A percentile compares a stretch with the other conserved stretches of the same genome.
These are phyloP conservation scores for Carpinus fangiana DNA, from an alignment of 306 rosid genomes.

Conservation along the genomic window DNA sequence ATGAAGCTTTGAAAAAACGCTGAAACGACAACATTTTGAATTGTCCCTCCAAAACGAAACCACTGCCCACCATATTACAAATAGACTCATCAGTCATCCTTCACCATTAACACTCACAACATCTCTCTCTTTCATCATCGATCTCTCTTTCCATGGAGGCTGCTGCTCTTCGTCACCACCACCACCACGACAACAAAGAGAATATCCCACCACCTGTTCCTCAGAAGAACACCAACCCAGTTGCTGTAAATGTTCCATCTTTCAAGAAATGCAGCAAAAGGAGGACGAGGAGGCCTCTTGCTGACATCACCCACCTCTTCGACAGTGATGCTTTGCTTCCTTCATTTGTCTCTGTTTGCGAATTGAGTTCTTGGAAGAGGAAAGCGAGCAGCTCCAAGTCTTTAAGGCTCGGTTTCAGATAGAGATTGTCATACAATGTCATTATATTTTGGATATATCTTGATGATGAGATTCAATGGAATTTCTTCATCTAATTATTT, in stretches of 20 bases:
- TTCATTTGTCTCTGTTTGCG: slow-evolving; percentile 8
- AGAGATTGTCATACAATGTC: not conserved
- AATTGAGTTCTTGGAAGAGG: slow-evolving; percentile 12
- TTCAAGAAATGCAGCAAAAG: slow-evolving; percentile 17
- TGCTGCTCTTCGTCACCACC: not conserved
- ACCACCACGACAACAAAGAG: slow-evolving; percentile 24
- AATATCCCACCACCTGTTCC: slow-evolving; percentile 6
- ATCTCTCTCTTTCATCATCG: not conserved
- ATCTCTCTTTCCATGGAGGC: slow-evolving; percentile 6
- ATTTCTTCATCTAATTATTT: too few species aligned
- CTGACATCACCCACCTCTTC: slow-evolving; percentile 32
- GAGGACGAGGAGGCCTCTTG: slow-evolving; percentile 33
- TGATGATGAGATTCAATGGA: too few species aligned
- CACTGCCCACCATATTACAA: slow-evolving; percentile 3
- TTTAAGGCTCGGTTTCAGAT: slow-evolving; percentile 49
- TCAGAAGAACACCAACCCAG: slow-evolving; percentile 8
- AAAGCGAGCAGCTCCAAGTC: slow-evolving; percentile 2
- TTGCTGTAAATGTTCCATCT: slow-evolving; percentile 9
- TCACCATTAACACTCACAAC: not conserved
- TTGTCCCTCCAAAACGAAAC: not conserved
- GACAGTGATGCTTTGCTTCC: not conserved
- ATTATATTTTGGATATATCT: too few species aligned
- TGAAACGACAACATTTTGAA: not conserved
- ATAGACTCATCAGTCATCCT: not conserved
- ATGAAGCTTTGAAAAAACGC: not conserved